Conservation (phyloP, 768 basidiomycete genomes). For the Trametes gibbosa region DNA sequence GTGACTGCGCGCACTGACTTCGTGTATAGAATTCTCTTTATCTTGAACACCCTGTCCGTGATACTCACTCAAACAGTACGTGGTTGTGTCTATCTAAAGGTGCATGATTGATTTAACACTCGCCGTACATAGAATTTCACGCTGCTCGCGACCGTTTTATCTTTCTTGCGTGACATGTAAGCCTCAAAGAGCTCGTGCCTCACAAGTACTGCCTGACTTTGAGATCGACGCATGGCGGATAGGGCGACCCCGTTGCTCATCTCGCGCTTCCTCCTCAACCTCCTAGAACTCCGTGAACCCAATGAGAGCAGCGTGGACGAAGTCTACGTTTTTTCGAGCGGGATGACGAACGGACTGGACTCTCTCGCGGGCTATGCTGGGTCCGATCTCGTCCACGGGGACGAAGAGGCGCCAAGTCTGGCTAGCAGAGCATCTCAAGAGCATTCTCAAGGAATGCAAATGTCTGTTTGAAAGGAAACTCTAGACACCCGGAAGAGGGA, state of each 20-base stretch:
- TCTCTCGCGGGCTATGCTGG: no score
- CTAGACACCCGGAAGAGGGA: no score
- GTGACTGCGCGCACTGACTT: no score
- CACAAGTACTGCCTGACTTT: no score
- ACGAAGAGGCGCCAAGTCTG: no score
- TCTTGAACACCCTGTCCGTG: background rate
- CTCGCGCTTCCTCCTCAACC: background rate
- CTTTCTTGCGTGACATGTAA: background rate
- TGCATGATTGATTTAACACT: background rate
- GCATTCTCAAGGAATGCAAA: no score
- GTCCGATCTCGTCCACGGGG: no score
- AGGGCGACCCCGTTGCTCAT: background rate
- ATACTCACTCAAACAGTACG: background rate
- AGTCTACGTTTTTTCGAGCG: background rate
- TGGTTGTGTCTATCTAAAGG: background rate
- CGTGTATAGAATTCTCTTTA: background rate
- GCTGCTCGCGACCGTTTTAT: background rate
- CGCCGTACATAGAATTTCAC: background rate
- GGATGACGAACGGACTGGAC: slow-evolving; percentile 10
- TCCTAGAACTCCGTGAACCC: background rate
- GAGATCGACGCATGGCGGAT: no score
- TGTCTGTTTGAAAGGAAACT: no score
- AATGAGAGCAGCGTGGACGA: background rate
- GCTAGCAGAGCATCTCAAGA: no score
- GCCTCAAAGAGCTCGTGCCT: no score